These are phyloP conservation scores for Leccinum incarnatum DNA, from an alignment of 768 basidiomycete genomes.

Conservation along the genomic window DNA sequence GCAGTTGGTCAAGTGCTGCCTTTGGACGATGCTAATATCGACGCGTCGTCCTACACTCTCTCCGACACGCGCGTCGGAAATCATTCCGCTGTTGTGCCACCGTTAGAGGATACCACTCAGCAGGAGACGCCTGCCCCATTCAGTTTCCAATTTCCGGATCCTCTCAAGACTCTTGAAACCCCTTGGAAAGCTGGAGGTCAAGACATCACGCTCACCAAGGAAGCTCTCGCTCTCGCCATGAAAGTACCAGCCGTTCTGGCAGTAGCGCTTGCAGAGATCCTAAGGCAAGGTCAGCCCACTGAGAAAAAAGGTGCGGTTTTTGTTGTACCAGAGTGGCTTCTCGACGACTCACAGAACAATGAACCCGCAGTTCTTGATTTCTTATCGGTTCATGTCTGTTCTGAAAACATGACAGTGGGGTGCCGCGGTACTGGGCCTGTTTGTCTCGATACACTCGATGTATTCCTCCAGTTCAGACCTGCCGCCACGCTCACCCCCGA, in stretches of 20 bases:
- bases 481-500: no score
- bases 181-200: neutral
- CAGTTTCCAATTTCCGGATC: neutral
- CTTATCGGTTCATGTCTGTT: neutral
- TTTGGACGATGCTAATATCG: neutral
- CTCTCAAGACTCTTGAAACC: neutral
- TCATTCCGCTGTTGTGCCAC: neutral
- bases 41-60: neutral
- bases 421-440: neutral
- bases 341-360: no score
- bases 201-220: neutral
- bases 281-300: no score
- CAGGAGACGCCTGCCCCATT: neutral
- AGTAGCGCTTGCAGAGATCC: no score
- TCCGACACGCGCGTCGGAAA: neutral
- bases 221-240: neutral
- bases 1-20: neutral
- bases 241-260: no score
- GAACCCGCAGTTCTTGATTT: no score
- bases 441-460: neutral
- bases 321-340: neutral
- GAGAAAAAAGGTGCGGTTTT: neutral
- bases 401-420: accelerated
- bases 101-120: neutral
- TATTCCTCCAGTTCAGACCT: no score